Evolutionary conservation across 257 asterid species (phyloP).

Genomic region (Petunia secreta): DNA sequence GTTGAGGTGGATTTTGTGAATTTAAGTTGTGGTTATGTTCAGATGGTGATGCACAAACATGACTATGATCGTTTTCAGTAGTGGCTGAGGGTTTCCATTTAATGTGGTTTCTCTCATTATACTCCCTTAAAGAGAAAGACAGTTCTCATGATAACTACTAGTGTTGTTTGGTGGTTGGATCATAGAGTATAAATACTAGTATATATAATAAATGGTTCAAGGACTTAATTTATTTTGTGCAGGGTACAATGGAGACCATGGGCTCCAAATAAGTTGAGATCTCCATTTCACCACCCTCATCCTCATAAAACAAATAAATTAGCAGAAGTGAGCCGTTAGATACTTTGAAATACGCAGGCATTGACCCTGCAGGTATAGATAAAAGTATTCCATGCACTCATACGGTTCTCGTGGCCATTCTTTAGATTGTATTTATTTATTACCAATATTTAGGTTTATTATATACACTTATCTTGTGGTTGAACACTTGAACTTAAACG

Average conservation of each 20-base stretch:
- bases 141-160: background rate
- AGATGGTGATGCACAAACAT: background rate
- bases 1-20: background rate
- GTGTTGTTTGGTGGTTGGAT: no score
- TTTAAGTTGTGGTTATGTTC: background rate
- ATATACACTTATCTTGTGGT: background rate
- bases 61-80: background rate
- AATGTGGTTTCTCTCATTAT: background rate
- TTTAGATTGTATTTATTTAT: background rate
- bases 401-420: background rate
- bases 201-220: no score
- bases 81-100: background rate
- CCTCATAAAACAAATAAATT: conserved; percentile 11
- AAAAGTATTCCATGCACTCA: conserved; percentile 17
- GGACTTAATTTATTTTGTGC: no score
- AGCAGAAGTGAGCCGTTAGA: conserved; percentile 17
- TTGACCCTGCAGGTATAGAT: no score
- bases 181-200: no score
- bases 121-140: background rate
- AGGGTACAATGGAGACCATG: no score
- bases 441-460: background rate
- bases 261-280: no score
- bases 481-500: background rate
- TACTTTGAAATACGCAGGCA: background rate
- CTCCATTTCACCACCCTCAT: background rate